Evolutionary conservation across 805 yeast species (phyloP).

Genomic region (Zygotorulaspora danielsina): DNA sequence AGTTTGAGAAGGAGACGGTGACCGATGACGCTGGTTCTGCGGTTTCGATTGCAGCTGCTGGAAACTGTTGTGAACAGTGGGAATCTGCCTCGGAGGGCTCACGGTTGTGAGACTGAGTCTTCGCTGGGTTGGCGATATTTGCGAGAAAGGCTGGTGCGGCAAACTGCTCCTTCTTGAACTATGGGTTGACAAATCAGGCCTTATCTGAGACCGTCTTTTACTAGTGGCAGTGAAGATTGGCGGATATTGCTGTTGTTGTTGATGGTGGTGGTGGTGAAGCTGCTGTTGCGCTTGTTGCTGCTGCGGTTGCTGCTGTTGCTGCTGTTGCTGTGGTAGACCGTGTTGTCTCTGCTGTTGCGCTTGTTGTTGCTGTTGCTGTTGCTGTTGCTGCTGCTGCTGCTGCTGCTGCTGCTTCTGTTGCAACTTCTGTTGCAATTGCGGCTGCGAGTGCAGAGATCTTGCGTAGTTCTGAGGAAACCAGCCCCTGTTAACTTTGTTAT

Average conservation of each 20-base stretch:
- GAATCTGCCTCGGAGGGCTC: conserved; percentile 9
- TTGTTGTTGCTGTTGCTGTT: conserved; percentile 17
- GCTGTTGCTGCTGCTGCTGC: neutral
- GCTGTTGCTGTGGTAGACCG: neutral
- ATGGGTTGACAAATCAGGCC: conserved; percentile 10
- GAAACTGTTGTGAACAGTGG: neutral
- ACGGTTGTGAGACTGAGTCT: conserved; percentile 10
- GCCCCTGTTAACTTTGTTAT: conserved; percentile 53
- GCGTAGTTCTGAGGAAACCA: conserved; percentile 75
- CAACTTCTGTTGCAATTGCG: neutral
- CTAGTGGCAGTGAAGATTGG: conserved; percentile 15
- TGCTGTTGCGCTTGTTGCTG: conserved; percentile 3
- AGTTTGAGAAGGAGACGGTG: conserved; percentile 12
- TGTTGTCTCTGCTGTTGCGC: conserved; percentile 5
- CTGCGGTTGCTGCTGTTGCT: conserved; percentile 1
- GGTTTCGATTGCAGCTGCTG: conserved; percentile 3
- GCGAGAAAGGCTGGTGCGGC: conserved; percentile 12
- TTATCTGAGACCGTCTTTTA: conserved; percentile 9
- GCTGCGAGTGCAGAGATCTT: conserved; percentile 10
- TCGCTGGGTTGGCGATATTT: conserved; percentile 10
- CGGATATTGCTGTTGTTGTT: conserved; percentile 13
- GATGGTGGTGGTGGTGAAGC: conserved; percentile 34
- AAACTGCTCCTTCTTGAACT: conserved; percentile 15
- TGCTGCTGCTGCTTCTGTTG: neutral
- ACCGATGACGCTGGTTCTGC: conserved; percentile 5